Base-by-base conservation (phyloP, 331 rosid species). In the Erythrophleum ivorense region DNA sequence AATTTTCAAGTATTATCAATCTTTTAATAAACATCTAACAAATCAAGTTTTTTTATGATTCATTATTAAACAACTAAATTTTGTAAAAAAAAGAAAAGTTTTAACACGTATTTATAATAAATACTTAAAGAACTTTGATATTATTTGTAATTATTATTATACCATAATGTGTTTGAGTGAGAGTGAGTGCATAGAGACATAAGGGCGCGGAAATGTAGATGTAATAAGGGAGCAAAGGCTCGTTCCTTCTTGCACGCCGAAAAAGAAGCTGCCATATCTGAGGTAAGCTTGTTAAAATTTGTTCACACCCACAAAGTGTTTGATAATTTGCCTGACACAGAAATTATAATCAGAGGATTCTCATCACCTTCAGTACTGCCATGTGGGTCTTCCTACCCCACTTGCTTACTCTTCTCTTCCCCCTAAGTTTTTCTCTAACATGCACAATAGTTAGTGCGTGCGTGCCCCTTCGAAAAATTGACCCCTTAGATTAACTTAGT, bases 161-260 rank as follows among this genome's bases (percentile, higher is more conserved):
- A 10, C 10, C 21, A 68, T 33, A 38, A 33, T 53, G 5, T 53
- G 16, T 29, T 84, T 38, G 36, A 59, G 53, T 75, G 82, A 9
- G 76, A 71, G 85, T 58, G 80, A 65, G 78, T 80, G 79, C 54
- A 72, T 55, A 76, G n/a, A 83, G 49, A 78, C 31, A 16, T 72
- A 78, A 83, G 60, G 60, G 63, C 24, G 33, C 3, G 13, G 66
- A 58, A 73, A 36, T 55, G 80, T 78, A 62, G 59, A 78, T 55
- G 45, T 38, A 54, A 55, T 19, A 54, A 6, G 49, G 49, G 78
- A 40, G 55, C 80, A 75, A 7, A 40, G 34, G 81, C 33, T 81
- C 43, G 34, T 78, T 80, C 88, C 90, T 83, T 29, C n/a, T 74
- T 78, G 83, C 89, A 87, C 86, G 94, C 97, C 90, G 85, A 80